These are phyloP conservation scores for Pittosporum tobira DNA, from an alignment of 129 eudicot genomes.

Conservation along the genomic window DNA sequence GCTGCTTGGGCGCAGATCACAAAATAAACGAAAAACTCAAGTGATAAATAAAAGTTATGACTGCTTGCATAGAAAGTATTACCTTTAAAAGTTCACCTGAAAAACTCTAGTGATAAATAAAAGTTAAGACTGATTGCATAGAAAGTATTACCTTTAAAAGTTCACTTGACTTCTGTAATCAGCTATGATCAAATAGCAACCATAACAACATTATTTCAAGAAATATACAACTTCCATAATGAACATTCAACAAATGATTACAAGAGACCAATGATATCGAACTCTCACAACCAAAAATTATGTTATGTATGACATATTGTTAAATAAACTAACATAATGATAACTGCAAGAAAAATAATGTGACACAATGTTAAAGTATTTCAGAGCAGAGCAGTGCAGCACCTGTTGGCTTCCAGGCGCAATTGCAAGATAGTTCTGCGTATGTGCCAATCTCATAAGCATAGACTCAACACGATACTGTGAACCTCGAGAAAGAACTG, in stretches of 20 bases:
- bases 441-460: conserved; percentile 83
- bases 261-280: not conserved
- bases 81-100: too few species aligned
- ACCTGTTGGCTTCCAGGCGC: conserved; percentile 87
- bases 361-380: not conserved
- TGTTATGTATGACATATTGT: not conserved
- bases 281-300: not conserved
- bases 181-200: not conserved
- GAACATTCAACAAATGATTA: not conserved
- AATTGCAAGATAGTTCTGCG: conserved; percentile 87
- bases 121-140: too few species aligned
- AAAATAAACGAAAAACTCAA: too few species aligned
- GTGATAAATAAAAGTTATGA: too few species aligned
- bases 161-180: not conserved
- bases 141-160: too few species aligned
- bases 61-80: too few species aligned
- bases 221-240: not conserved
- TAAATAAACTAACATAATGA: not conserved
- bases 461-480: conserved; percentile 98
- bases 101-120: too few species aligned
- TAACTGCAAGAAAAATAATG: not conserved
- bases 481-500: conserved; percentile 97
- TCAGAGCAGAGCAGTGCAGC: conserved; percentile 6
- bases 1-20: too few species aligned
- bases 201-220: not conserved